Evolutionary conservation across 176 grass and related monocot species (phyloP).

Genomic region (Aegilops speltoides): DNA sequence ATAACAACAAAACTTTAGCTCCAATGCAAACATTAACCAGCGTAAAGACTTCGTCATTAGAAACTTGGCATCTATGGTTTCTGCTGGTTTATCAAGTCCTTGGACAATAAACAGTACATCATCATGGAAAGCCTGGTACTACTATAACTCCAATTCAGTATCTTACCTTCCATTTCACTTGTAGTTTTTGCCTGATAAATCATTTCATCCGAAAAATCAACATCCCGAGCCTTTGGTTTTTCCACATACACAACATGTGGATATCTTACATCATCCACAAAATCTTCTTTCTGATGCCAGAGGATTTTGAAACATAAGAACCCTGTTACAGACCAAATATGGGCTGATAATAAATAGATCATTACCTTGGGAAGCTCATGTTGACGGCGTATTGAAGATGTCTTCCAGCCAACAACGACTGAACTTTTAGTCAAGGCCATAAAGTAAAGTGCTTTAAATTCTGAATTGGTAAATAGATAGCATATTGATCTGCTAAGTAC

Average conservation of each 20-base stretch:
- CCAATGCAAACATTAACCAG: neutral
- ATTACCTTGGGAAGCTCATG: constrained; percentile 92
- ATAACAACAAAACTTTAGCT: neutral
- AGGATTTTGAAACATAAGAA: constrained; percentile 38
- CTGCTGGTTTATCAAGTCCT: neutral
- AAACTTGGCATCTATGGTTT: neutral
- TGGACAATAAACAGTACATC: neutral
- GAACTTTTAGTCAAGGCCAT: constrained; percentile 56
- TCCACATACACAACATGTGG: constrained; percentile 78
- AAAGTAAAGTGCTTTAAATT: neutral
- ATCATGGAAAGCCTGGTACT: neutral
- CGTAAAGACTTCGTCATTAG: neutral
- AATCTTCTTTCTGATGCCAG: constrained; percentile 57
- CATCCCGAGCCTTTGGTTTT: constrained; percentile 45
- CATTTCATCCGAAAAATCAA: constrained; percentile 59
- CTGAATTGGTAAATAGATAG: constrained; percentile 29
- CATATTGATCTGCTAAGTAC: constrained; percentile 2
- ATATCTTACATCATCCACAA: constrained; percentile 61
- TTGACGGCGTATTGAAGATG: constrained; percentile 80
- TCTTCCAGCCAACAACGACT: constrained; percentile 88
- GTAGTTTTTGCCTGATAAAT: constrained; percentile 56
- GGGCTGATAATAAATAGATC: constrained; percentile 15
- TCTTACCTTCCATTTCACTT: constrained; percentile 84
- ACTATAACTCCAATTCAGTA: neutral
- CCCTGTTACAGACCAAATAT: neutral